These are phyloP conservation scores for Diplocarpon mali DNA, from an alignment of 2,329 filamentous ascomycete genomes.

Conservation along the genomic window DNA sequence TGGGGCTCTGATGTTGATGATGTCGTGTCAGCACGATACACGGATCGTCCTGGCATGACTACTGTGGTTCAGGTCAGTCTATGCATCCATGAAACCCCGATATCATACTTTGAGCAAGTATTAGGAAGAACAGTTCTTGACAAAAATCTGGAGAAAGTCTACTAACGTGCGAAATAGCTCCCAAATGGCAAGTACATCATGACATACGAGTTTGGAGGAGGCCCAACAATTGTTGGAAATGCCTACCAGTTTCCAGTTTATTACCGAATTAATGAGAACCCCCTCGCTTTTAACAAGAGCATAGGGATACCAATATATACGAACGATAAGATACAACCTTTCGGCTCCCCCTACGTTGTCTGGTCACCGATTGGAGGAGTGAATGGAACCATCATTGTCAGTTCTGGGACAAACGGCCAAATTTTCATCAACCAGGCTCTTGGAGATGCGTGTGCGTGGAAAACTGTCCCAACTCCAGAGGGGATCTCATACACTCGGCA, in stretches of 20 bases:
- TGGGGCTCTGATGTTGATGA: constrained; percentile 53
- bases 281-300: constrained; percentile 22
- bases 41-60: constrained; percentile 58
- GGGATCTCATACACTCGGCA: constrained; percentile 21
- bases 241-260: constrained; percentile 25
- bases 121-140: no score
- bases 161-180: constrained; percentile 29
- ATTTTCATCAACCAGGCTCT: constrained; percentile 24
- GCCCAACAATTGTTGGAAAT: constrained; percentile 12
- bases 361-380: constrained; percentile 23
- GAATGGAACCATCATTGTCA: constrained; percentile 26
- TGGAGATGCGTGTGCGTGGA: constrained; percentile 23
- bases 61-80: constrained; percentile 33
- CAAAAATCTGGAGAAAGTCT: no score
- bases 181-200: constrained; percentile 47
- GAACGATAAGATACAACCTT: constrained; percentile 20
- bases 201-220: constrained; percentile 41
- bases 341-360: constrained; percentile 22
- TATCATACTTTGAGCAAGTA: no score
- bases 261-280: constrained; percentile 25
- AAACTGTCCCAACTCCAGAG: constrained; percentile 21
- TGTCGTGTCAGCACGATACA: constrained; percentile 50
- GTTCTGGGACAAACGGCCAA: constrained; percentile 15
- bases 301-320: constrained; percentile 18
- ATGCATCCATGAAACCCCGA: no score